A percentile compares a stretch with the other conserved stretches of the same genome.
Conservation (phyloP, 163 green algal species). For the Picocystis sp. region DNA sequence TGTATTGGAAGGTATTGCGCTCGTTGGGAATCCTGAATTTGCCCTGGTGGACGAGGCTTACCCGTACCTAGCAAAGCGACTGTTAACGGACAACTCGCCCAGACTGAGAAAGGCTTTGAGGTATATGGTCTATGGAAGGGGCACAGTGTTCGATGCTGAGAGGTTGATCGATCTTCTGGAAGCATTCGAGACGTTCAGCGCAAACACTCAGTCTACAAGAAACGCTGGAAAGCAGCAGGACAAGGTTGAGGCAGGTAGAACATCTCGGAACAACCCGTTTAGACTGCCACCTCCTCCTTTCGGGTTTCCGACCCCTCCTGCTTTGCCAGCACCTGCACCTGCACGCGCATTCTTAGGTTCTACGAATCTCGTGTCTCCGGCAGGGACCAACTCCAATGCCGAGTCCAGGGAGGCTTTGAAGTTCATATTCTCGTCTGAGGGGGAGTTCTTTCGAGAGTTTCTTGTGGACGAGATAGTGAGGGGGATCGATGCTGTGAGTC, state of each 20-base stretch:
- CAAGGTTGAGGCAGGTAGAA: too few relatives aligned
- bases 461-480: constrained; percentile 89
- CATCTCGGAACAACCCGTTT: too few relatives aligned
- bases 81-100: constrained; percentile 80
- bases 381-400: too few relatives aligned
- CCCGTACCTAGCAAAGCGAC: constrained; percentile 81
- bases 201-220: too few relatives aligned
- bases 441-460: constrained; percentile 75
- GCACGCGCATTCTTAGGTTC: too few relatives aligned
- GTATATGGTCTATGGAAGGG: constrained; percentile 82
- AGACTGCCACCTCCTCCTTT: too few relatives aligned
- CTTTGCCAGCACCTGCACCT: too few relatives aligned
- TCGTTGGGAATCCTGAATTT: constrained; percentile 86
- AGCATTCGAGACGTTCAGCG: constrained; percentile 72
- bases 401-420: constrained; percentile 56
- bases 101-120: constrained; percentile 52
- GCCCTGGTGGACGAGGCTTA: constrained; percentile 93
- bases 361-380: too few relatives aligned
- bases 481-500: constrained; percentile 71
- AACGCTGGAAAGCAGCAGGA: too few relatives aligned
- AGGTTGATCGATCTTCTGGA: constrained; percentile 86
- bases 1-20: constrained; percentile 72
- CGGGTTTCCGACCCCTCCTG: too few relatives aligned
- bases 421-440: constrained; percentile 66
- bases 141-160: constrained; percentile 72